Evolutionary conservation across 305 asterid species (phyloP).

Genomic region (Lippia alba): DNA sequence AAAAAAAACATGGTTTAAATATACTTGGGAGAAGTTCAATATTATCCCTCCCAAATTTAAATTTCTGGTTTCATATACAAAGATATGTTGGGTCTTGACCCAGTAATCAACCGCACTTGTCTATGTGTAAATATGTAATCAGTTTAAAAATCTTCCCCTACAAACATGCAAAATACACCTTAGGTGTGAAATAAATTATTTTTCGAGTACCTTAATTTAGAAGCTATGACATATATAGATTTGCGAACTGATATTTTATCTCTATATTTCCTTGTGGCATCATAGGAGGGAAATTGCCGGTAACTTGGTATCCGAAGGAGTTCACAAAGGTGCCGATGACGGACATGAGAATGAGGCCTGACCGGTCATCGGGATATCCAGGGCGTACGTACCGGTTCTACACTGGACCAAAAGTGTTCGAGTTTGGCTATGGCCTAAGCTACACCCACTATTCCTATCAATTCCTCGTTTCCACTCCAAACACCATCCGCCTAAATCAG

Average conservation of each 20-base stretch:
- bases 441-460: slow-evolving; percentile 53
- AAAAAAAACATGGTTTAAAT: no score
- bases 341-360: slow-evolving; percentile 91
- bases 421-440: slow-evolving; percentile 78
- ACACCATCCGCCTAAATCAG: slow-evolving; percentile 43
- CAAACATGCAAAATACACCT: background rate
- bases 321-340: slow-evolving; percentile 71
- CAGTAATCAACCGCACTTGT: no score
- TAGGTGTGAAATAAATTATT: background rate
- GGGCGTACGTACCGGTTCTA: slow-evolving; percentile 91
- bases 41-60: no score
- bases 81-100: no score
- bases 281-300: slow-evolving; percentile 57
- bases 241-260: background rate
- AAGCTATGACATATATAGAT: slow-evolving; percentile 6
- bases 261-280: background rate
- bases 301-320: slow-evolving; percentile 62
- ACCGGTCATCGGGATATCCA: slow-evolving; percentile 68
- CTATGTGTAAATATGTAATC: no score
- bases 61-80: no score
- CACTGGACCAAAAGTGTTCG: slow-evolving; percentile 62
- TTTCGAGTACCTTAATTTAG: background rate
- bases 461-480: slow-evolving; percentile 51
- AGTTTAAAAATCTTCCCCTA: no score
- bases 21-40: no score